Conservation (phyloP, 1,284 basidiomycete species). For the Spongiforma sp. region DNA sequence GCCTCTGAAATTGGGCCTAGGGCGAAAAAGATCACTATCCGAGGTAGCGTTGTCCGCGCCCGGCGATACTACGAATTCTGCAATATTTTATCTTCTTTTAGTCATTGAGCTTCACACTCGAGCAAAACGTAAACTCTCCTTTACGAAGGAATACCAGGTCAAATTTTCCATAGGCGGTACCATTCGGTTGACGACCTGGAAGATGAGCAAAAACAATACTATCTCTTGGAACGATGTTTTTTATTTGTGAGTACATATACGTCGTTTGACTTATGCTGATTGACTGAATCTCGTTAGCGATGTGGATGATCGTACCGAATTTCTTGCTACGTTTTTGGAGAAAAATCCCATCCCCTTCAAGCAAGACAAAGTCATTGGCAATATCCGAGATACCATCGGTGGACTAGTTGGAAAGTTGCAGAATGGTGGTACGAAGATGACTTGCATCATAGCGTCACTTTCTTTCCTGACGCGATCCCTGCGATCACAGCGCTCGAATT, state of each 20-base stretch:
- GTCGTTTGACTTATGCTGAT: not conserved
- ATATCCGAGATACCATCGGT: slow-evolving; percentile 13
- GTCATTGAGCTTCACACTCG: slow-evolving; percentile 20
- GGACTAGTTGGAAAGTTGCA: slow-evolving; percentile 15
- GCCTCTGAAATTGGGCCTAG: too few species aligned
- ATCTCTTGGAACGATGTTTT: slow-evolving; percentile 20
- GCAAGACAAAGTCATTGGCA: slow-evolving; percentile 15
- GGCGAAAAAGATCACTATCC: slow-evolving; percentile 17
- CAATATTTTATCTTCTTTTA: slow-evolving; percentile 2
- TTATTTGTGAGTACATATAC: slow-evolving; percentile 23
- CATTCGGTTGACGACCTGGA: slow-evolving; percentile 12
- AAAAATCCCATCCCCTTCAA: slow-evolving; percentile 4
- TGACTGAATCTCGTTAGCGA: slow-evolving; percentile 18
- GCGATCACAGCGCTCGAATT: slow-evolving; percentile 22
- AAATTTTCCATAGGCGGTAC: slow-evolving; percentile 14
- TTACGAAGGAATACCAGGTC: slow-evolving; percentile 18
- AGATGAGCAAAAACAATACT: slow-evolving; percentile 12
- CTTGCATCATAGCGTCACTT: not conserved
- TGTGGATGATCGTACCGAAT: slow-evolving; percentile 10
- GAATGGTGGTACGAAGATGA: slow-evolving; percentile 21
- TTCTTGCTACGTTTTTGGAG: slow-evolving; percentile 18
- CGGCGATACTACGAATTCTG: too few species aligned
- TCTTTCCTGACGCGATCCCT: slow-evolving; percentile 1
- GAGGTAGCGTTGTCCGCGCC: slow-evolving; percentile 14
- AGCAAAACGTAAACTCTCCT: slow-evolving; percentile 1